A percentile compares a stretch with the other conserved stretches of the same genome.
phyloP scores from a whole-genome alignment of 441 rosid genomes.

The Populus hybrid region DNA sequence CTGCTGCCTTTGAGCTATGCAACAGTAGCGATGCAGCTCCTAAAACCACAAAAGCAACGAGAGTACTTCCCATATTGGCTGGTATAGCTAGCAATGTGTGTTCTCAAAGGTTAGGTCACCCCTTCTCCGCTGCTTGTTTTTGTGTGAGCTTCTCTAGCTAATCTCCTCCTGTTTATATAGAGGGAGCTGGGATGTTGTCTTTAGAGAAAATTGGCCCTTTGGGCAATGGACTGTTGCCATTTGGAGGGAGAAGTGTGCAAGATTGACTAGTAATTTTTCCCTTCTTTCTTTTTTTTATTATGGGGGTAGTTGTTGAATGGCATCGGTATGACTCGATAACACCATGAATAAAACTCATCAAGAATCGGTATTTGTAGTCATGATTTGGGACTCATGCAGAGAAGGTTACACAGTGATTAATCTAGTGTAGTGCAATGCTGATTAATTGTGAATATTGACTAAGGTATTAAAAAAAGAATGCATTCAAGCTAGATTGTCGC shows the following conservation, averaged over 20 bases:
- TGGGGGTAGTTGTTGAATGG: constrained; percentile 17
- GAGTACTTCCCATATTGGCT: neutral
- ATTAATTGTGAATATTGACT: too few species aligned
- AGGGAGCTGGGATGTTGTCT: neutral
- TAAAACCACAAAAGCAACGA: neutral
- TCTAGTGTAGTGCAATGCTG: neutral
- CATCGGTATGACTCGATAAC: neutral
- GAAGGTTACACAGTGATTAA: neutral
- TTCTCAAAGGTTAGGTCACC: constrained; percentile 29
- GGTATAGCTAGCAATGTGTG: constrained; percentile 21
- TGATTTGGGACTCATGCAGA: neutral
- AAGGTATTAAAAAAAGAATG: neutral
- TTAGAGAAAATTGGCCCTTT: neutral
- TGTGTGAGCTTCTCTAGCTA: neutral
- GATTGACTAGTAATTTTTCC: neutral
- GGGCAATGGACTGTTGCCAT: neutral
- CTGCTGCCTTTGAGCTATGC: constrained; percentile 17
- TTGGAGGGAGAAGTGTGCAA: neutral
- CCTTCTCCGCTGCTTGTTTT: neutral
- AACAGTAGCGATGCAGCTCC: constrained; percentile 4
- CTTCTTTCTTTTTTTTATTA: neutral
- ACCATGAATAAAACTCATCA: neutral
- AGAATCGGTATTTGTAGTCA: neutral
- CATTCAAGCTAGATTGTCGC: neutral
- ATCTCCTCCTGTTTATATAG: constrained; percentile 7